Evolutionary conservation across 441 rosid genomes (phyloP).

Genomic region (Adansonia gregorii): DNA sequence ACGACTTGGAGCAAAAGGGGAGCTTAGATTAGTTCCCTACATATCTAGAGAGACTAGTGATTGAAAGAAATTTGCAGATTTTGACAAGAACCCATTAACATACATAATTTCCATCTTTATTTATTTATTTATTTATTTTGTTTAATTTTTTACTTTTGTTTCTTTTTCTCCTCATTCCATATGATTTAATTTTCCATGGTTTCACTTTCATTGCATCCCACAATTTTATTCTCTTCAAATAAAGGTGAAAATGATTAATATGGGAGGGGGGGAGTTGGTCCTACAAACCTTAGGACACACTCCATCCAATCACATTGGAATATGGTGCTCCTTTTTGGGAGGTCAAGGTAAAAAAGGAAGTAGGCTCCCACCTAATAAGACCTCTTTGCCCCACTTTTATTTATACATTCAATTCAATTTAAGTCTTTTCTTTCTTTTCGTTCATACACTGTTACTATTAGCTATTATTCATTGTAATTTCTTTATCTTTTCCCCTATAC

Average conservation of each 20-base stretch:
- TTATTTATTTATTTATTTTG: neutral
- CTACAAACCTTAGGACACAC: constrained; percentile 36
- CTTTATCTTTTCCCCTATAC: neutral
- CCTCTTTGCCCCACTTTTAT: constrained; percentile 19
- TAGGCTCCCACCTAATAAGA: constrained; percentile 39
- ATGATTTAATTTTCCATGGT: constrained; percentile 1
- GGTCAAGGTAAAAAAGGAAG: constrained; percentile 40
- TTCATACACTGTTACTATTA: neutral
- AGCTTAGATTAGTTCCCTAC: constrained; percentile 37
- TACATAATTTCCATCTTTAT: neutral
- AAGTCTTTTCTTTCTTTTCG: neutral
- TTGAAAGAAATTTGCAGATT: constrained; percentile 38
- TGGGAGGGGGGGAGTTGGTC: constrained; percentile 19
- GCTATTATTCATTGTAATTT: neutral
- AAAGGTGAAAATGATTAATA: constrained; percentile 40
- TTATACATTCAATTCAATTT: neutral
- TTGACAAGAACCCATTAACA: constrained; percentile 45
- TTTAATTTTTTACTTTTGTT: neutral
- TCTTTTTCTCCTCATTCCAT: constrained; percentile 24
- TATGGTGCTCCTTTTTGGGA: constrained; percentile 36
- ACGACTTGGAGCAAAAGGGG: constrained; percentile 39
- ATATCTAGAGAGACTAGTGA: constrained; percentile 36
- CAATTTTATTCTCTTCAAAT: constrained; percentile 38
- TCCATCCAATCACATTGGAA: constrained; percentile 36
- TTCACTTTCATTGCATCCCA: constrained; percentile 33